Conservation (phyloP, 2,329 filamentous ascomycete genomes). For the Hypoxylon sp. region DNA sequence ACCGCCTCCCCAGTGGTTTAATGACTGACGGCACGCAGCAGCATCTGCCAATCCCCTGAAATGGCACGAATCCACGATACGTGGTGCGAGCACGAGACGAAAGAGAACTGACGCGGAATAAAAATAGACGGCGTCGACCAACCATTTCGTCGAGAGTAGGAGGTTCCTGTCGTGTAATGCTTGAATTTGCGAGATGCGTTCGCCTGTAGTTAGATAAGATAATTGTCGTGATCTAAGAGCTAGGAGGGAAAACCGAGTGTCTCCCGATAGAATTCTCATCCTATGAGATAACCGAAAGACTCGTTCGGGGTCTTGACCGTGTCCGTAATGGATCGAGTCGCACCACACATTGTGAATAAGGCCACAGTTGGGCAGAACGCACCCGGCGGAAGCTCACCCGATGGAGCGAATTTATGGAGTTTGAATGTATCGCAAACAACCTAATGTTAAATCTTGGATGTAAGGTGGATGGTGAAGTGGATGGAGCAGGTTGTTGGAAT, state of each 20-base stretch:
- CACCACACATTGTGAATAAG: slow-evolving; percentile 20
- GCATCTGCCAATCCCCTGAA: slow-evolving; percentile 44
- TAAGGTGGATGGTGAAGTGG: neutral
- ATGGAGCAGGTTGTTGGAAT: neutral
- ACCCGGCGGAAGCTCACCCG: slow-evolving; percentile 20
- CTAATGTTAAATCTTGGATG: slow-evolving; percentile 7
- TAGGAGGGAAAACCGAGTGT: slow-evolving; percentile 16
- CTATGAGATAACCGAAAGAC: slow-evolving; percentile 34
- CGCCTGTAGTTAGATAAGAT: slow-evolving; percentile 7
- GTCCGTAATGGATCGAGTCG: slow-evolving; percentile 24
- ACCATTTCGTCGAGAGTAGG: slow-evolving; percentile 17
- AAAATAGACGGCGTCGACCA: slow-evolving; percentile 35
- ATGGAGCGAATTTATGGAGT: slow-evolving; percentile 25
- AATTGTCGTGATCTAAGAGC: slow-evolving; percentile 11
- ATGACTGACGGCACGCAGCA: slow-evolving; percentile 42
- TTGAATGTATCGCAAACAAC: slow-evolving; percentile 19
- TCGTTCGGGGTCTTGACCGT: slow-evolving; percentile 22
- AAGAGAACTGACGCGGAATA: slow-evolving; percentile 26
- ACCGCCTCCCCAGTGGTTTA: slow-evolving; percentile 45
- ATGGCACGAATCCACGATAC: slow-evolving; percentile 40
- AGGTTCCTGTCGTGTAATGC: slow-evolving; percentile 26
- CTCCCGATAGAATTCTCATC: slow-evolving; percentile 33
- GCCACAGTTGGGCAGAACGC: slow-evolving; percentile 13
- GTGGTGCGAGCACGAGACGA: slow-evolving; percentile 40
- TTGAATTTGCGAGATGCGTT: slow-evolving; percentile 9